phyloP scores from a whole-genome alignment of 768 basidiomycete species.

The Tulasnella sp. region DNA sequence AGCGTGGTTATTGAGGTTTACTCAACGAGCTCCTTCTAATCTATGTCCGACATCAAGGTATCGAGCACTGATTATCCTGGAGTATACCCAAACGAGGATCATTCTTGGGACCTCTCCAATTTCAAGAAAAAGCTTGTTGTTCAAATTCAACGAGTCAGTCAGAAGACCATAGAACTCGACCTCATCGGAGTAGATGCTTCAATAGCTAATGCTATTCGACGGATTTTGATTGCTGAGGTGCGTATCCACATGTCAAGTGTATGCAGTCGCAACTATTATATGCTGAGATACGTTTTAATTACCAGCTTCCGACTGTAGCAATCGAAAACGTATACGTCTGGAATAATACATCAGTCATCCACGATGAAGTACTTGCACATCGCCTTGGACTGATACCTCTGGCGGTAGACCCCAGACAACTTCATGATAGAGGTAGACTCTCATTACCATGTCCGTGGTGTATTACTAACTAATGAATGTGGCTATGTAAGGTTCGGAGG shows the following conservation, averaged over 20 bases:
- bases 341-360: constrained; percentile 90
- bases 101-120: constrained; percentile 63
- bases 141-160: constrained; percentile 64
- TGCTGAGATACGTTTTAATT: background rate
- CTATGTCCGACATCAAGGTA: constrained; percentile 34
- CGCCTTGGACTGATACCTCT: constrained; percentile 87
- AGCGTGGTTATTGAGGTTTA: constrained; percentile 1
- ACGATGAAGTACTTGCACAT: constrained; percentile 85
- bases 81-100: constrained; percentile 70
- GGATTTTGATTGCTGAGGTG: constrained; percentile 91
- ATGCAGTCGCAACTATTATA: background rate
- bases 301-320: constrained; percentile 77
- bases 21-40: background rate
- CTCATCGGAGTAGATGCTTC: constrained; percentile 90
- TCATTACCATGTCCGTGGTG: background rate
- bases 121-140: constrained; percentile 70
- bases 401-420: constrained; percentile 62
- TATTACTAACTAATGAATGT: background rate
- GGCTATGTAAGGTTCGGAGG: constrained; percentile 28
- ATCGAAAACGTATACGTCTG: constrained; percentile 86
- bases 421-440: constrained; percentile 31
- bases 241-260: constrained; percentile 19
- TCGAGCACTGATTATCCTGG: constrained; percentile 88
- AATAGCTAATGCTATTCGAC: constrained; percentile 85
- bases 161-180: constrained; percentile 84